Conservation (phyloP, 306 rosid species). For the Inga laurina region DNA sequence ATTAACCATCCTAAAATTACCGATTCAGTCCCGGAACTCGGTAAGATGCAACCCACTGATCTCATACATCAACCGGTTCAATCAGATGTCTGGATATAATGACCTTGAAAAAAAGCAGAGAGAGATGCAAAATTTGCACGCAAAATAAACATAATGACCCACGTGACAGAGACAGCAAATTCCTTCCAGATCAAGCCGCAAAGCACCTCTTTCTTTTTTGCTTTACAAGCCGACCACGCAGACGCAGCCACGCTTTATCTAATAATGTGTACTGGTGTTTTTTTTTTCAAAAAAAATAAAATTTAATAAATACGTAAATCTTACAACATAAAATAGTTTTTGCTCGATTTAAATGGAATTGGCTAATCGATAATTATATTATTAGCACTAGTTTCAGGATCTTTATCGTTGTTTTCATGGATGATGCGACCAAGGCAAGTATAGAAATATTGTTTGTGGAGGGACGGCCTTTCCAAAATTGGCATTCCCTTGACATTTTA, state of each 20-base stretch:
- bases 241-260: neutral
- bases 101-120: neutral
- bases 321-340: too few relatives aligned
- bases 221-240: neutral
- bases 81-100: too few relatives aligned
- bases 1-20: too few relatives aligned
- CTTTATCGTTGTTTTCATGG: neutral
- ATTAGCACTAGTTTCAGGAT: too few relatives aligned
- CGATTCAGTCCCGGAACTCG: too few relatives aligned
- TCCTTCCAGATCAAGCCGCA: neutral
- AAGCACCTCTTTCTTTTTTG: slow-evolving; percentile 1
- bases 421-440: neutral
- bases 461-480: neutral
- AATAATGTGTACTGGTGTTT: too few relatives aligned
- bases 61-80: too few relatives aligned
- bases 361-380: neutral
- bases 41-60: too few relatives aligned
- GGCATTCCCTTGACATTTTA: neutral
- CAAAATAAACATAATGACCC: neutral
- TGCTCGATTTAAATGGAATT: too few relatives aligned
- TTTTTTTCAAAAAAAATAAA: too few relatives aligned
- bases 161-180: neutral
- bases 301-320: too few relatives aligned
- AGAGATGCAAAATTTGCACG: neutral
- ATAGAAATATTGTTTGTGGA: too few relatives aligned